Conservation (phyloP, 345 rosid species). For the Citrus australasica region DNA sequence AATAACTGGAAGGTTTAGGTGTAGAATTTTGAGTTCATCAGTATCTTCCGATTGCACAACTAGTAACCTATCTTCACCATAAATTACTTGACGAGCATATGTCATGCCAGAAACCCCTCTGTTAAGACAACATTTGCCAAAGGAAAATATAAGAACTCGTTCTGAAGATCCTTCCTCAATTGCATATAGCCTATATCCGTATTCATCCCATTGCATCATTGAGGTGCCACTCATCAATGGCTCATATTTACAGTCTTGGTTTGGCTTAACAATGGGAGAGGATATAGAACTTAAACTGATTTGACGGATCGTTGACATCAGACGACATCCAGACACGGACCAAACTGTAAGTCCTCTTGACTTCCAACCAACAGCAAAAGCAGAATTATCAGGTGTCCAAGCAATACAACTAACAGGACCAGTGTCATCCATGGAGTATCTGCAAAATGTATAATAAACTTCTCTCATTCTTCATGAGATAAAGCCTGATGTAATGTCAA, state of each 20-base stretch:
- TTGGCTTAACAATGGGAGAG: slow-evolving; percentile 69
- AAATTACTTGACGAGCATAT: slow-evolving; percentile 86
- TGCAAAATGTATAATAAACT: slow-evolving; percentile 30
- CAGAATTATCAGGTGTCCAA: slow-evolving; percentile 98
- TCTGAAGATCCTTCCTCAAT: slow-evolving; percentile 82
- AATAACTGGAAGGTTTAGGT: slow-evolving; percentile 92
- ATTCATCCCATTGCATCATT: slow-evolving; percentile 92
- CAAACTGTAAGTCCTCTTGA: slow-evolving; percentile 93
- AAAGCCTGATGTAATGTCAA: neutral
- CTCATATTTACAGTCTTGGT: slow-evolving; percentile 77
- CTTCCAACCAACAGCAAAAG: slow-evolving; percentile 99
- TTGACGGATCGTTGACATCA: slow-evolving; percentile 98
- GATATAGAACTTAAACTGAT: slow-evolving; percentile 79
- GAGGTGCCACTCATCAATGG: slow-evolving; percentile 89
- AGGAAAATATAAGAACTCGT: slow-evolving; percentile 87
- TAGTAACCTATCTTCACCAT: slow-evolving; percentile 94
- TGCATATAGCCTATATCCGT: slow-evolving; percentile 86
- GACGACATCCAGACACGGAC: slow-evolving; percentile 97
- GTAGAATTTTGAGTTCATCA: slow-evolving; percentile 83
- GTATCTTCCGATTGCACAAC: slow-evolving; percentile 97
- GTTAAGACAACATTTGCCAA: slow-evolving; percentile 92
- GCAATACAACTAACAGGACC: slow-evolving; percentile 91
- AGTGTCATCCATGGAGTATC: slow-evolving; percentile 88
- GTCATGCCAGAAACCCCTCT: slow-evolving; percentile 96
- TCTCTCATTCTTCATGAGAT: slow-evolving; percentile 3